phyloP scores from a whole-genome alignment of 2,329 filamentous ascomycete genomes.

The Phialemoniopsis sp. region DNA sequence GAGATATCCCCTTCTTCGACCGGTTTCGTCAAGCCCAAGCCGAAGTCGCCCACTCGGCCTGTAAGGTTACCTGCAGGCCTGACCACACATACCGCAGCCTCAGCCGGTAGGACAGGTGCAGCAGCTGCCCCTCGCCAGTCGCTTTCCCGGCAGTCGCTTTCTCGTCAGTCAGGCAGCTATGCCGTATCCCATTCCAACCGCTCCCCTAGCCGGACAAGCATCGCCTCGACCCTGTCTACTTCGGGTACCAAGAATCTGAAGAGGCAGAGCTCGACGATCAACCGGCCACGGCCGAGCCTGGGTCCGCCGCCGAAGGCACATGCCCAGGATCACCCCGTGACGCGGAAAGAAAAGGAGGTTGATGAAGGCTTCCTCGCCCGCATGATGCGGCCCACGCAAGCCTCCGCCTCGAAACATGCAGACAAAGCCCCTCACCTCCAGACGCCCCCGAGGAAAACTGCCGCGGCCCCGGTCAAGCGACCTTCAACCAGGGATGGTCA shows the following conservation, averaged over 20 bases:
- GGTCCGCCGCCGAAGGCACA: slow-evolving; percentile 57
- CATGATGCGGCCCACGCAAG: slow-evolving; percentile 75
- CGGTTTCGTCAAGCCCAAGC: slow-evolving; percentile 53
- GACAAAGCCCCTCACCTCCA: slow-evolving; percentile 47
- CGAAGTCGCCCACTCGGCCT: slow-evolving; percentile 66
- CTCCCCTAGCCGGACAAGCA: slow-evolving; percentile 41
- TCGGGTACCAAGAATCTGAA: slow-evolving; percentile 26
- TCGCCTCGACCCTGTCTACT: slow-evolving; percentile 13
- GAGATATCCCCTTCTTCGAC: slow-evolving; percentile 28
- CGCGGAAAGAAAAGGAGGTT: slow-evolving; percentile 49
- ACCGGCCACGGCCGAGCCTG: slow-evolving; percentile 45
- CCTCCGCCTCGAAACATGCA: slow-evolving; percentile 62
- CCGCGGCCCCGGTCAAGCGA: slow-evolving; percentile 6
- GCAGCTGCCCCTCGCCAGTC: slow-evolving; percentile 34
- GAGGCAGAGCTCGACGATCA: slow-evolving; percentile 39
- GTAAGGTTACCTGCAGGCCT: slow-evolving; percentile 63
- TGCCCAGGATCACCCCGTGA: slow-evolving; percentile 39
- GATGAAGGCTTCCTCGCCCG: slow-evolving; percentile 73
- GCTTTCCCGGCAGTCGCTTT: slow-evolving; percentile 37
- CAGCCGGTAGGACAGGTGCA: slow-evolving; percentile 53
- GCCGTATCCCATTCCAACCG: slow-evolving; percentile 29
- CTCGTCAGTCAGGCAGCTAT: slow-evolving; percentile 31
- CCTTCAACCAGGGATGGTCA: background rate
- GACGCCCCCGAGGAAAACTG: slow-evolving; percentile 42
- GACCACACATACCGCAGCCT: slow-evolving; percentile 66